Evolutionary conservation across 306 rosid genomes (phyloP), one percentile per base, ranked within the genome.

Genomic region (Ceratonia siliqua): DNA sequence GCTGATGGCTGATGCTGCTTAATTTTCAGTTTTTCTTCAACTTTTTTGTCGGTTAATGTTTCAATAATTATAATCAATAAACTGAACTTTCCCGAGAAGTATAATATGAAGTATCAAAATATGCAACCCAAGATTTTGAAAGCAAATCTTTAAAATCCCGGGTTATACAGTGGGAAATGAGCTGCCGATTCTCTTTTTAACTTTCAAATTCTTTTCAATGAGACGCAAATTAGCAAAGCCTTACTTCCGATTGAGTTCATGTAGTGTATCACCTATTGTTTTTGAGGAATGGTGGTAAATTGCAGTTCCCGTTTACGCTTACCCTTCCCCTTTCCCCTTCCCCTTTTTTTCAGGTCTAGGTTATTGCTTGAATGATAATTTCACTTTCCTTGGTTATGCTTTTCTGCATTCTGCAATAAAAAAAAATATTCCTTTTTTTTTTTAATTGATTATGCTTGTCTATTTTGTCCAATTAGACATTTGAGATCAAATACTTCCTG

Each of bases 381-480:
- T 61, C 45, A 4, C 15, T 6, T n/a, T 68, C 28, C 5, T 8
- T 30, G 30, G 2, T 38, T 20, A 42, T 20, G 33, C 42, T 68
- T 49, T 49, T 17, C 11, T 32, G 59, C 21, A 2, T 50, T 68
- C 32, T 46, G 24, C 18, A 58, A 39, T 12, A 8, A 75, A 24
- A 54, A 20, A 8, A 54, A 20, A 41, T 58, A 8, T 36, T 62
- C 18, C 9, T 3, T 62, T 18, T 56, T 55, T 18, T 3, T 36
- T 15, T 8, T 43, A 12, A 12, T 2, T 0, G 6, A 1, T 25
- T n/a, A 18, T 35, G n/a, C 68, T 20, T 35, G 18, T 75, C 1
- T 55, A 0, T n/a, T 49, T 39, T 69, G 61, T 76, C 9, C 27
- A 53, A 68, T 41, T 54, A 39, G 45, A 50, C 22, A 66, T 67